Evolutionary conservation across 2,329 filamentous ascomycete species (phyloP).

Genomic region (Colletotrichum theobromicola): DNA sequence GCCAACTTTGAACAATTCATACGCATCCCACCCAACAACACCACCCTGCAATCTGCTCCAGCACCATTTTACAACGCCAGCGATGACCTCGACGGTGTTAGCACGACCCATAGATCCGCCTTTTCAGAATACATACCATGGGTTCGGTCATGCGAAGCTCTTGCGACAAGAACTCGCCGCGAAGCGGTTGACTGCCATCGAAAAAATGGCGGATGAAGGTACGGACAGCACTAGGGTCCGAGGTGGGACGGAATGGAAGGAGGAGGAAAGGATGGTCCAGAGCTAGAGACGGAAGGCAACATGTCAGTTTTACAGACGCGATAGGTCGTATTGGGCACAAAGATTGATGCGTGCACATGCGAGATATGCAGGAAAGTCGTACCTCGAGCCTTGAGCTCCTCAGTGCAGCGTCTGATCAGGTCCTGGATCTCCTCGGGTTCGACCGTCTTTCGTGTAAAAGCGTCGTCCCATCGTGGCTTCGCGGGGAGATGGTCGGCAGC

Average conservation of each 20-base stretch:
- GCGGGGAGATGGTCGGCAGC: conserved; percentile 58
- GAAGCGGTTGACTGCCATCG: conserved; percentile 67
- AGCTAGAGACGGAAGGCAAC: conserved; percentile 51
- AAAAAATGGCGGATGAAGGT: conserved; percentile 95
- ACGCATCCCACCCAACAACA: conserved; percentile 95
- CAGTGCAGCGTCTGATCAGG: conserved; percentile 81
- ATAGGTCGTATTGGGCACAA: conserved; percentile 14
- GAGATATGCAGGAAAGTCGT: conserved; percentile 40
- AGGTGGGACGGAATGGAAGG: conserved; percentile 90
- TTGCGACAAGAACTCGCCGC: conserved; percentile 75
- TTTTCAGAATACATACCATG: conserved; percentile 67
- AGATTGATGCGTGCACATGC: conserved; percentile 19
- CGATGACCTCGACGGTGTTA: conserved; percentile 70
- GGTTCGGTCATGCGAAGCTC: conserved; percentile 93
- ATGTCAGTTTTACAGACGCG: neutral
- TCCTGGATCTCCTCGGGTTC: conserved; percentile 92
- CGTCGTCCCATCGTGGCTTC: conserved; percentile 86
- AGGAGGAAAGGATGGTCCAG: conserved; percentile 92
- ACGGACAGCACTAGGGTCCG: conserved; percentile 88
- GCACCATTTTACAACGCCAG: conserved; percentile 96
- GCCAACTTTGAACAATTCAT: conserved; percentile 93
- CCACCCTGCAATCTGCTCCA: conserved; percentile 92
- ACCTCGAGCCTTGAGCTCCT: conserved; percentile 95
- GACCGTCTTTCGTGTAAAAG: conserved; percentile 82
- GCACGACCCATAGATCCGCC: conserved; percentile 22